These are phyloP conservation scores for Anisodus tanguticus DNA, from an alignment of 257 asterid species.

Conservation along the genomic window DNA sequence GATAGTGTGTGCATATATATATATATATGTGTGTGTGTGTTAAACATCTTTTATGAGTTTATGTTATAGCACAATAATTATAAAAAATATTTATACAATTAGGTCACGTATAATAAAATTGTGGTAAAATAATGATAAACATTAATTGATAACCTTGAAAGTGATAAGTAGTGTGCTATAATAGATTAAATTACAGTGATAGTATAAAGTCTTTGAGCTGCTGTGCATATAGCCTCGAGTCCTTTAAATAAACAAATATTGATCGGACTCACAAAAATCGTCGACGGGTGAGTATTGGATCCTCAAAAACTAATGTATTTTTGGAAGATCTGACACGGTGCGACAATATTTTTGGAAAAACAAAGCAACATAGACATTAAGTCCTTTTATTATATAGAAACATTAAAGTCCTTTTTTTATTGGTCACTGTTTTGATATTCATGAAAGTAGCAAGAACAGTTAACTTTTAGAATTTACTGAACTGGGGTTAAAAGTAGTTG, in stretches of 20 bases:
- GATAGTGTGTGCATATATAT: no score
- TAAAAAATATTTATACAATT: no score
- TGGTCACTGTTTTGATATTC: not conserved
- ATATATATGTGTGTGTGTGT: no score
- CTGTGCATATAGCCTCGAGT: not conserved
- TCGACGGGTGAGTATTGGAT: not conserved
- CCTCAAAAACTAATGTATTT: not conserved
- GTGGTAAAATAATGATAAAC: not conserved
- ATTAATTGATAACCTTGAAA: not conserved
- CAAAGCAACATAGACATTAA: not conserved
- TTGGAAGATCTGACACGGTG: not conserved
- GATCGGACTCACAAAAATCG: not conserved
- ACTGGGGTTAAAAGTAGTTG: not conserved
- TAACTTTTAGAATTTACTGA: constrained; percentile 11
- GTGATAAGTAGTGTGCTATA: no score
- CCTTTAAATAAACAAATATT: not conserved
- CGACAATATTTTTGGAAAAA: not conserved
- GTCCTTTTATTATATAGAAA: not conserved
- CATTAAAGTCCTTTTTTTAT: not conserved
- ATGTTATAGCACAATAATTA: no score
- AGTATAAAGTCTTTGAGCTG: no score
- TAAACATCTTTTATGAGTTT: no score
- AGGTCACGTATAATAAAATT: not conserved
- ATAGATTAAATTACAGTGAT: no score
- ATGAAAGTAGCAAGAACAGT: not conserved